Percentiles rank a stretch among this genome's conserved stretches.
Conservation (phyloP, 2,329 filamentous ascomycete species). For the Colletotrichum eleusines region DNA sequence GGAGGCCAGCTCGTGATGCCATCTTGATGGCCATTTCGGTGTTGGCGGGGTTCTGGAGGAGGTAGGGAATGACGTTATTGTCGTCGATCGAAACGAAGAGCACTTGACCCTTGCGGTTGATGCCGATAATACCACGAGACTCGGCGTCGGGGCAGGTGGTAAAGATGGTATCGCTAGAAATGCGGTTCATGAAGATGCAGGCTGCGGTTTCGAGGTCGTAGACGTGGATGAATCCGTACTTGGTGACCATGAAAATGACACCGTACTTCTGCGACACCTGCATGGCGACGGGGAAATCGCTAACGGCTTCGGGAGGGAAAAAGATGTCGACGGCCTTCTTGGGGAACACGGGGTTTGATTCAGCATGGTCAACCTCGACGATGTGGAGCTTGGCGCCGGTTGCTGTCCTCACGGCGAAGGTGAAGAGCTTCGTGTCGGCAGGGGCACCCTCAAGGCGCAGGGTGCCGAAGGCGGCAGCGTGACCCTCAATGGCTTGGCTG, state of each 20-base stretch:
- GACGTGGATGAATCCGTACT: constrained; percentile 98
- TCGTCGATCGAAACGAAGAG: constrained; percentile 95
- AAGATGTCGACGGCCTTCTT: constrained; percentile 99
- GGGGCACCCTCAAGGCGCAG: constrained; percentile 89
- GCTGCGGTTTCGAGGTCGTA: constrained; percentile 97
- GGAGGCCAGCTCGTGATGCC: constrained; percentile 91
- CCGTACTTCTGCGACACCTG: constrained; percentile 98
- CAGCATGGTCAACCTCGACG: constrained; percentile 94
- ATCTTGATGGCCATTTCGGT: constrained; percentile 94
- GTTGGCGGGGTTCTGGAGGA: constrained; percentile 96
- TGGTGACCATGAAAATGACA: constrained; percentile 96
- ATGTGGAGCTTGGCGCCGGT: constrained; percentile 96
- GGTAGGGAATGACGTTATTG: constrained; percentile 89
- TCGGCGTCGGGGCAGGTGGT: constrained; percentile 87
- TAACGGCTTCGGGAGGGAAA: constrained; percentile 94
- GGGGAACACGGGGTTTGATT: constrained; percentile 87
- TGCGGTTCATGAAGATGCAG: constrained; percentile 99
- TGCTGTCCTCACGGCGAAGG: constrained; percentile 91
- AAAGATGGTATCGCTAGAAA: constrained; percentile 99
- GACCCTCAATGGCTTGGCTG: constrained; percentile 97
- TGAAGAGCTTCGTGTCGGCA: constrained; percentile 94
- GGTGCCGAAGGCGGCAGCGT: constrained; percentile 94
- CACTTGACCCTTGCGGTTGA: constrained; percentile 98
- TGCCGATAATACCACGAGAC: constrained; percentile 89
- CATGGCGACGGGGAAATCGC: constrained; percentile 98